These are phyloP conservation scores for Salix caprea DNA, from an alignment of 345 rosid genomes.

Conservation along the genomic window DNA sequence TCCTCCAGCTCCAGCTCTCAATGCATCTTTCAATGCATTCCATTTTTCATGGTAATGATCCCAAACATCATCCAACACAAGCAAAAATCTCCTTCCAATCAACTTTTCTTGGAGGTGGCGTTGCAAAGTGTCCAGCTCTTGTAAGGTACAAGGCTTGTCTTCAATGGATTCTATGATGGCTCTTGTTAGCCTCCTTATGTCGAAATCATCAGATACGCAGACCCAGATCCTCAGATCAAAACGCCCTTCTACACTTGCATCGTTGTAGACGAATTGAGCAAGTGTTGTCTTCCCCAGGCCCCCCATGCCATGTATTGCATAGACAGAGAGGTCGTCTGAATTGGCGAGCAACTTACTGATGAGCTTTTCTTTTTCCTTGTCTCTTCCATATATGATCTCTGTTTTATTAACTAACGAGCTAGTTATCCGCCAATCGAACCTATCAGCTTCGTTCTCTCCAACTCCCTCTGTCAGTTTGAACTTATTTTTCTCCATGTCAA, in stretches of 20 bases:
- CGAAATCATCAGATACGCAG: constrained; percentile 11
- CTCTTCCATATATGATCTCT: neutral
- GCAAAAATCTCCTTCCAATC: constrained; percentile 4
- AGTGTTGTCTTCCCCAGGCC: neutral
- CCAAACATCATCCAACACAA: constrained; percentile 11
- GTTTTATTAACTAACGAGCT: neutral
- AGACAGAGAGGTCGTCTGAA: neutral
- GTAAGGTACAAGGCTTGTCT: neutral
- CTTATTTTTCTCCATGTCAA: neutral
- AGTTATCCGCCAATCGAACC: constrained; percentile 1
- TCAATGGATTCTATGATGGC: neutral
- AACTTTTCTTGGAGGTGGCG: neutral
- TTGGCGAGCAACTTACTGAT: neutral
- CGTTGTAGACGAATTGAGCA: constrained; percentile 8
- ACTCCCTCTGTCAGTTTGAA: neutral
- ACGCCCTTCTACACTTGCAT: neutral
- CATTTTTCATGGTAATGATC: neutral
- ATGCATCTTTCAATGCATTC: neutral
- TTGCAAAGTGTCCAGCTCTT: constrained; percentile 7
- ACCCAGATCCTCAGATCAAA: constrained; percentile 6
- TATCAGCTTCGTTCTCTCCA: neutral
- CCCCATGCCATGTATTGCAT: constrained; percentile 7
- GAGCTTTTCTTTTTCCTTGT: neutral
- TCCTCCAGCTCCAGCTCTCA: constrained; percentile 1
- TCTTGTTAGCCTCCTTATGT: neutral